phyloP scores from a whole-genome alignment of 78 protist species.

The Bigelowiella natans region DNA sequence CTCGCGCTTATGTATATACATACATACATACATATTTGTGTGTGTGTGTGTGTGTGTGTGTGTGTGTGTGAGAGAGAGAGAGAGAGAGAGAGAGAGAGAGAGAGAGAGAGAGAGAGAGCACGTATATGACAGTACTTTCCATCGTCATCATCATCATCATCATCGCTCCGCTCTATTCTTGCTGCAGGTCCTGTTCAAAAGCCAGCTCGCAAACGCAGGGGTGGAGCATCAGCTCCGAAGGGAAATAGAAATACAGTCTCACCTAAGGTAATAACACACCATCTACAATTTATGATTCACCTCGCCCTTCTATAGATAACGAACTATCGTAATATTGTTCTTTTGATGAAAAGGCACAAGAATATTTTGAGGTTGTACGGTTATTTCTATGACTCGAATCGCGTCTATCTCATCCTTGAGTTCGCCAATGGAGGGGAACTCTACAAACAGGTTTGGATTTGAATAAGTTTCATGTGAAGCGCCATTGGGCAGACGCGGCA shows the following conservation, averaged over 20 bases:
- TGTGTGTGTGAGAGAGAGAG: no score
- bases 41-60: no score
- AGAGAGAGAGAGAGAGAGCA: no score
- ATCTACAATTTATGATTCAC: neutral
- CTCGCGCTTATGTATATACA: no score
- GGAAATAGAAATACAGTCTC: slow-evolving; percentile 88
- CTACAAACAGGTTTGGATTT: neutral
- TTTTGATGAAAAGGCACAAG: slow-evolving; percentile 61
- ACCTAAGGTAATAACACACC: slow-evolving; percentile 50
- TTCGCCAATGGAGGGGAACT: slow-evolving; percentile 53
- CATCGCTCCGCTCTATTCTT: no score
- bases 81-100: no score
- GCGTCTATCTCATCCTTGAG: slow-evolving; percentile 89
- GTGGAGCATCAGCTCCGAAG: slow-evolving; percentile 72
- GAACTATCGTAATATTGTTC: neutral
- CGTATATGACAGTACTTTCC: no score
- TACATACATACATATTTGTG: no score
- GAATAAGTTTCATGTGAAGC: no score
- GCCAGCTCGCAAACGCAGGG: slow-evolving; percentile 48
- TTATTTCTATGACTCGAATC: slow-evolving; percentile 76
- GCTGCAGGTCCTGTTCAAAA: slow-evolving; percentile 61
- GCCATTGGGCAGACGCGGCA: no score
- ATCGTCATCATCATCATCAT: no score
- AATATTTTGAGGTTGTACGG: slow-evolving; percentile 80
- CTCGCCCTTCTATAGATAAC: no score